Evolutionary conservation across 1,139 yeast genomes (phyloP).

Genomic region (Candida freyschussii): DNA sequence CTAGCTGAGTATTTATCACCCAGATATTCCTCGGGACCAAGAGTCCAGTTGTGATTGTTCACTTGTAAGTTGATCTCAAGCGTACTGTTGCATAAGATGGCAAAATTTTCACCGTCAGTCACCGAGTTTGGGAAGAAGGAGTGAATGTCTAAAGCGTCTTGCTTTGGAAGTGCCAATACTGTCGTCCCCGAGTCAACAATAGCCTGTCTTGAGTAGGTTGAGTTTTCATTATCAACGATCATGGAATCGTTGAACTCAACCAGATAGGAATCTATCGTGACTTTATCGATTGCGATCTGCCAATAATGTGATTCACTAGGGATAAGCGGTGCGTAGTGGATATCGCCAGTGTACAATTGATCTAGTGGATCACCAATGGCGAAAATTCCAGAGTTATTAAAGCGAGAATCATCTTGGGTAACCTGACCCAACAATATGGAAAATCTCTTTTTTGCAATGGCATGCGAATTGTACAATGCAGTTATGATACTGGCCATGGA

Average conservation of each 20-base stretch:
- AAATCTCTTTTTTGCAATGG: slow-evolving; percentile 36
- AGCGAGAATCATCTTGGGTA: slow-evolving; percentile 22
- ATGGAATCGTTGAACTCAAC: slow-evolving; percentile 30
- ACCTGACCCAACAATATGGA: slow-evolving; percentile 39
- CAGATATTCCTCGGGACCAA: slow-evolving; percentile 42
- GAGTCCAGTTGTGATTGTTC: slow-evolving; percentile 39
- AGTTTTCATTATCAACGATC: slow-evolving; percentile 16
- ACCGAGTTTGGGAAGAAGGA: slow-evolving; percentile 43
- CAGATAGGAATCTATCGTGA: slow-evolving; percentile 32
- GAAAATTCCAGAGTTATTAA: slow-evolving; percentile 37
- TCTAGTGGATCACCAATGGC: slow-evolving; percentile 40
- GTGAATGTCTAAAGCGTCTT: slow-evolving; percentile 52
- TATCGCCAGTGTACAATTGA: slow-evolving; percentile 39
- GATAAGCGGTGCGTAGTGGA: slow-evolving; percentile 39
- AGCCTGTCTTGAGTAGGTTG: slow-evolving; percentile 36
- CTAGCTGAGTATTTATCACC: slow-evolving; percentile 41
- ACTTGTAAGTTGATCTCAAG: slow-evolving; percentile 36
- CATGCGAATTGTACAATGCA: slow-evolving; percentile 32
- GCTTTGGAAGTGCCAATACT: slow-evolving; percentile 50
- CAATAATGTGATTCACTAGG: slow-evolving; percentile 43
- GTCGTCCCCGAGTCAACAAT: slow-evolving; percentile 68
- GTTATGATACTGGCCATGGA: slow-evolving; percentile 37
- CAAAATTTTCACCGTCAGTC: slow-evolving; percentile 56
- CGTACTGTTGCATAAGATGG: slow-evolving; percentile 51
- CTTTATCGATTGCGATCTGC: slow-evolving; percentile 42